These are phyloP conservation scores for Boletus bicolor DNA, from an alignment of 768 basidiomycete species.

Conservation along the genomic window DNA sequence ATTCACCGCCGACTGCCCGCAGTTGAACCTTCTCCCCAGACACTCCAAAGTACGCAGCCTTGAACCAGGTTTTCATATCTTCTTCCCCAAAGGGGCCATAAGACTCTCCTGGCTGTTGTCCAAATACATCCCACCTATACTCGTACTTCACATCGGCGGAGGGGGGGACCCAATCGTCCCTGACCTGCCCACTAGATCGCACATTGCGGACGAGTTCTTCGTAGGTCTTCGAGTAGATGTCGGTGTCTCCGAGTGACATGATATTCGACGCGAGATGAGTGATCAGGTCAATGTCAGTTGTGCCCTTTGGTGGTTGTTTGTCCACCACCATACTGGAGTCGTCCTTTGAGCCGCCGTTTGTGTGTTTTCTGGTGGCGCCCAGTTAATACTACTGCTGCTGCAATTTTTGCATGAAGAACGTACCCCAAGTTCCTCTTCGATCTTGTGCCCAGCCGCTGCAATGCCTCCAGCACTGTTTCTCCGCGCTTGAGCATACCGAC, in stretches of 20 bases:
- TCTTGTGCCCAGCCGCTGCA: constrained; percentile 76
- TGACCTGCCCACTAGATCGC: constrained; percentile 67
- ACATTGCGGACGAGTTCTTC: constrained; percentile 80
- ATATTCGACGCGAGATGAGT: constrained; percentile 87
- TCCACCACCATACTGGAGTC: constrained; percentile 50
- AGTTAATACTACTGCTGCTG: background rate
- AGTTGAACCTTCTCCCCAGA: constrained; percentile 77
- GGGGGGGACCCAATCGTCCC: constrained; percentile 68
- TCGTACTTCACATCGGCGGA: constrained; percentile 76
- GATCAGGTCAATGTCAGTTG: constrained; percentile 68
- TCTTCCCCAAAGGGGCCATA: constrained; percentile 83
- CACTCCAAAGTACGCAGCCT: constrained; percentile 77
- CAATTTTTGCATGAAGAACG: background rate
- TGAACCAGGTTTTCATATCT: constrained; percentile 78
- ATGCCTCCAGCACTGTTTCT: constrained; percentile 85
- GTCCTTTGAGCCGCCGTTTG: constrained; percentile 31
- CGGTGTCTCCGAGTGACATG: constrained; percentile 81
- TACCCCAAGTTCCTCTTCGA: constrained; percentile 47
- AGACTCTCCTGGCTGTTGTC: constrained; percentile 45
- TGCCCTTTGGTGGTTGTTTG: constrained; percentile 34
- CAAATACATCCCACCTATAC: constrained; percentile 73
- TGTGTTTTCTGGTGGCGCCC: constrained; percentile 24
- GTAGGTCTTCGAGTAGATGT: constrained; percentile 83
- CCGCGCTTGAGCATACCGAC: constrained; percentile 79
- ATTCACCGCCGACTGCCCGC: constrained; percentile 62